phyloP scores from a whole-genome alignment of 2,329 filamentous ascomycete genomes.

The Penicillium sp. region DNA sequence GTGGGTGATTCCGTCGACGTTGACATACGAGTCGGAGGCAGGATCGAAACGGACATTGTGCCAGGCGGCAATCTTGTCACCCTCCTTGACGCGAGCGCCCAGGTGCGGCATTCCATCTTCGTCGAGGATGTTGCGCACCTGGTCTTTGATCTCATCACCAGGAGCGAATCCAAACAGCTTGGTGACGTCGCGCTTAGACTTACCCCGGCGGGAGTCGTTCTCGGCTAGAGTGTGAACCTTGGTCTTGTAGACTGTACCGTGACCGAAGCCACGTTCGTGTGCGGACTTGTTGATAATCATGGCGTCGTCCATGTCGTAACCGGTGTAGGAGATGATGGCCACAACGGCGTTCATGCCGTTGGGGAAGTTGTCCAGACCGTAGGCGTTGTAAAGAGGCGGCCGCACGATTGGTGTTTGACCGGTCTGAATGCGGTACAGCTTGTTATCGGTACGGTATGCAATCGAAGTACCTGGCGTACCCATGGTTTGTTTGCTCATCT shows the following conservation, averaged over 20 bases:
- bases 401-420: constrained; percentile 94
- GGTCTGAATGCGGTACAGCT: constrained; percentile 89
- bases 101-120: constrained; percentile 83
- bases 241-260: constrained; percentile 97
- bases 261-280: constrained; percentile 90
- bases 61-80: constrained; percentile 83
- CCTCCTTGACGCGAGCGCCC: constrained; percentile 73
- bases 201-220: constrained; percentile 64
- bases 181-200: constrained; percentile 66
- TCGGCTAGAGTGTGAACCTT: constrained; percentile 87
- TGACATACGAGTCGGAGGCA: constrained; percentile 70
- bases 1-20: constrained; percentile 80
- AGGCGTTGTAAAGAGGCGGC: constrained; percentile 88
- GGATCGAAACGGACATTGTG: constrained; percentile 80
- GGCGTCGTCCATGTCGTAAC: constrained; percentile 99
- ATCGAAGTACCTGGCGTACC: constrained; percentile 87
- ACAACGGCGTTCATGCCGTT: constrained; percentile 95
- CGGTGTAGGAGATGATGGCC: constrained; percentile 96
- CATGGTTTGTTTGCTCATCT: constrained; percentile 99
- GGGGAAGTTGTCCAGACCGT: constrained; percentile 96
- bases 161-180: constrained; percentile 93
- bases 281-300: constrained; percentile 99
- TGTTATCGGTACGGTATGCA: constrained; percentile 91
- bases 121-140: constrained; percentile 72
- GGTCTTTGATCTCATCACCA: constrained; percentile 67